A percentile compares a stretch with the other conserved stretches of the same genome.
Conservation (phyloP, 768 basidiomycete genomes). For the Podaxis sp. region DNA sequence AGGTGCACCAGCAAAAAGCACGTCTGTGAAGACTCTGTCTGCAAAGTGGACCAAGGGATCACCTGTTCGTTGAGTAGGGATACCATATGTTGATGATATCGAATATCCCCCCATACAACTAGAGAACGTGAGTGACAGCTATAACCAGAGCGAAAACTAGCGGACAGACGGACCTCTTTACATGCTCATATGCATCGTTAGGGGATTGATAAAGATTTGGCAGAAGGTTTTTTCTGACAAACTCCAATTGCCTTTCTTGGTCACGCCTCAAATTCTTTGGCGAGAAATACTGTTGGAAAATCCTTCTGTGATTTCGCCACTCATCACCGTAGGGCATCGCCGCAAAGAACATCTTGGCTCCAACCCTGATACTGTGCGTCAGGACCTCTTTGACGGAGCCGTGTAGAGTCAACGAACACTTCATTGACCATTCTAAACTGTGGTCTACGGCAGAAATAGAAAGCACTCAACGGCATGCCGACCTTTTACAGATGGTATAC, state of each 20-base stretch:
- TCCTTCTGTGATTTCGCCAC: slow-evolving; percentile 11
- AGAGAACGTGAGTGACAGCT: background rate
- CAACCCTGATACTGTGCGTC: background rate
- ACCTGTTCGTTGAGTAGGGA: background rate
- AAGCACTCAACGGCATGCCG: background rate
- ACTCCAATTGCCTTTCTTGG: background rate
- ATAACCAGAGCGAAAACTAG: too few relatives aligned
- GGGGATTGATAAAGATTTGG: background rate
- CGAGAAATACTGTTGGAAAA: slow-evolving; percentile 10
- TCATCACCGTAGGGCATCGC: slow-evolving; percentile 8
- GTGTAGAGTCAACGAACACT: background rate
- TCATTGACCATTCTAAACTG: background rate
- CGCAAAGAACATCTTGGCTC: background rate
- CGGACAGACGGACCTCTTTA: background rate
- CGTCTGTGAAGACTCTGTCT: background rate
- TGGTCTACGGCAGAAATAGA: background rate
- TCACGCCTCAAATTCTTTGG: background rate
- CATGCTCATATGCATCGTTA: background rate
- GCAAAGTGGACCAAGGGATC: slow-evolving; percentile 2
- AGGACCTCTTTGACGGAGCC: background rate
- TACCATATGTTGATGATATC: slow-evolving; percentile 2
- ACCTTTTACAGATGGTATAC: background rate
- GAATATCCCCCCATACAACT: slow-evolving; percentile 7
- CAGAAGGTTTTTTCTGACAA: background rate
- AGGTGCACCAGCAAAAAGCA: background rate